Evolutionary conservation across 2,329 filamentous ascomycete genomes (phyloP), one percentile per base, ranked within the genome.

Genomic region (Epicoccum nigrum): DNA sequence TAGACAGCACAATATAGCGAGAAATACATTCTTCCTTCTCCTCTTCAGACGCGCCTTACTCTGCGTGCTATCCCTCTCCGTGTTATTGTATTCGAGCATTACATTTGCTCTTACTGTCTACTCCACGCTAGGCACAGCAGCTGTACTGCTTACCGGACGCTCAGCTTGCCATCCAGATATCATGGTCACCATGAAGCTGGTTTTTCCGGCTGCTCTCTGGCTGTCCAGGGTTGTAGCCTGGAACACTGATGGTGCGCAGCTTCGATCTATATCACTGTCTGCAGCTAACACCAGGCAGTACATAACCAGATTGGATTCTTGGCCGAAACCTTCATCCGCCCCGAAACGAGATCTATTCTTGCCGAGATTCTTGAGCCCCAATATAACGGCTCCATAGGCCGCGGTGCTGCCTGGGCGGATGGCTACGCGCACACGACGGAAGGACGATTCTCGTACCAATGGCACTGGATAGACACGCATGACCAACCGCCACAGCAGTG

Each of bases 251-350:
- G 70, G 70, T 71, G 20, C 17, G 2, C 35, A 12, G 7, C 11
- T 17, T 16, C 35, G 16, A 11, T 15, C 11, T 6, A 3, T 7
- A 7, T 8, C 13, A 12, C 27, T 13, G 8, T 12, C 12, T 28
- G 3, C 17, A 20, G 23, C 54, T 64, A 34, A 67, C 38, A 28
- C 17, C 3, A 13, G 4, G 27, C 41, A 70, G 72, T 75, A 4
- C 73, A 76, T 52, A 74, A 75, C 37, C 74, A 76, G 40, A 73
- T 76, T 39, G 74, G 71, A 37, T 73, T 72, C 62, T 67, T 71
- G 59, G 72, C 72, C 27, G 73, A 75, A 44, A 60, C 62, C 5
- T 72, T 75, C 48, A 63, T 76, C 30, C 63, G 58, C 1, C 59
- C 69, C 3, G 48, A 67, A 32, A 72, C 74, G 0, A 61, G 58